Evolutionary conservation across 1,139 yeast genomes (phyloP).

Genomic region (Pichia sp.): DNA sequence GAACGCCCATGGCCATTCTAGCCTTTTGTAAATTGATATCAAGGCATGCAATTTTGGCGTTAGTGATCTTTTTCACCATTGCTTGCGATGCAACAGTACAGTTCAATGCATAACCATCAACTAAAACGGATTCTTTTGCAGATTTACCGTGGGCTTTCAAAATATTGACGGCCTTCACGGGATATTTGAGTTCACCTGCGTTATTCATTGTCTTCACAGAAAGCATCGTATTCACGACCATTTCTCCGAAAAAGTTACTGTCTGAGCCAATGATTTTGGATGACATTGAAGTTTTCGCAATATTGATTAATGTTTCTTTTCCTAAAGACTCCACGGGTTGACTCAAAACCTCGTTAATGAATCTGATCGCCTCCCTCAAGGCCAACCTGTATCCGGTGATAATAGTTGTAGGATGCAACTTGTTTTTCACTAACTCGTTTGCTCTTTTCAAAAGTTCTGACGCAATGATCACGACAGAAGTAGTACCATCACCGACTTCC

Average conservation of each 20-base stretch:
- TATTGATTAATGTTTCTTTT: constrained; percentile 73
- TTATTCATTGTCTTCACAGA: constrained; percentile 90
- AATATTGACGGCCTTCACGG: constrained; percentile 95
- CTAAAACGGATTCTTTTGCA: constrained; percentile 76
- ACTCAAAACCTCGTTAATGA: constrained; percentile 80
- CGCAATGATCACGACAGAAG: constrained; percentile 95
- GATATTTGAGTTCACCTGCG: constrained; percentile 88
- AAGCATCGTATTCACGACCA: constrained; percentile 94
- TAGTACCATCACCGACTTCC: constrained; percentile 98
- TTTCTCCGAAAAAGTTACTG: constrained; percentile 78
- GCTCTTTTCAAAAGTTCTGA: constrained; percentile 90
- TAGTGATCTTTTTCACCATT: constrained; percentile 70
- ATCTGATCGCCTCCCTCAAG: constrained; percentile 84
- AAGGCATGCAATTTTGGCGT: constrained; percentile 86
- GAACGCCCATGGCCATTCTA: constrained; percentile 98
- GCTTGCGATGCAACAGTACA: constrained; percentile 98
- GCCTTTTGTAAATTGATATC: constrained; percentile 95
- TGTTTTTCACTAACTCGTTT: constrained; percentile 86
- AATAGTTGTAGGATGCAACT: constrained; percentile 96
- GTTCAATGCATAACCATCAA: constrained; percentile 93
- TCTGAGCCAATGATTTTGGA: constrained; percentile 96
- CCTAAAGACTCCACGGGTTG: constrained; percentile 79
- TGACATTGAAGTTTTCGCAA: constrained; percentile 96
- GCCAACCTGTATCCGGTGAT: constrained; percentile 96
- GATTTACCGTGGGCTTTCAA: constrained; percentile 97